A percentile compares a stretch with the other conserved stretches of the same genome.
Conservation (phyloP, 768 basidiomycete species). For the Mycena alexandri region DNA sequence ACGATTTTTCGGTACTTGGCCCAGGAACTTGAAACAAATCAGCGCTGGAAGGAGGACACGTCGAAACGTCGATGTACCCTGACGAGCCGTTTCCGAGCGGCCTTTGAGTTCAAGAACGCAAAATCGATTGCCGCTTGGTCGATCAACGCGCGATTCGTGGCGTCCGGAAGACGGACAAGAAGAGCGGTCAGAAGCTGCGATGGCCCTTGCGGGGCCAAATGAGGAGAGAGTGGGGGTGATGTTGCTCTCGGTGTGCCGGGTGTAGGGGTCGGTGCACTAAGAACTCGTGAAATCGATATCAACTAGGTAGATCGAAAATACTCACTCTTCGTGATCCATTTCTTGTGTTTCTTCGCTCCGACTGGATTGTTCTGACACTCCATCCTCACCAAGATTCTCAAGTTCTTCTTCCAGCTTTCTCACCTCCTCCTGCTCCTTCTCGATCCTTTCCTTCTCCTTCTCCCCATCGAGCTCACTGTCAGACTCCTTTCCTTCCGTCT, state of each 20-base stretch:
- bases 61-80: slow-evolving; percentile 64
- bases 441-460: slow-evolving; percentile 67
- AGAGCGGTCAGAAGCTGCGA: slow-evolving; percentile 93
- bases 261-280: slow-evolving; percentile 69
- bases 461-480: slow-evolving; percentile 60
- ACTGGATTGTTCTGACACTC: slow-evolving; percentile 42
- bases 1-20: slow-evolving; percentile 87
- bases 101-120: slow-evolving; percentile 96
- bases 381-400: slow-evolving; percentile 66
- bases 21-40: slow-evolving; percentile 74
- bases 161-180: slow-evolving; percentile 91
- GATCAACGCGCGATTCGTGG: slow-evolving; percentile 89
- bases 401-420: slow-evolving; percentile 84
- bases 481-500: slow-evolving; percentile 48
- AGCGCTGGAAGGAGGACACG: not conserved
- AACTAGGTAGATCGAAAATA: slow-evolving; percentile 2
- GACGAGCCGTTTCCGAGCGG: slow-evolving; percentile 90
- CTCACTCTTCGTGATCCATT: slow-evolving; percentile 53
- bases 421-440: slow-evolving; percentile 76
- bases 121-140: slow-evolving; percentile 97
- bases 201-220: slow-evolving; percentile 88
- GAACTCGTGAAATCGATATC: slow-evolving; percentile 39
- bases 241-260: slow-evolving; percentile 75
- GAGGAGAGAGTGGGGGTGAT: slow-evolving; percentile 73
- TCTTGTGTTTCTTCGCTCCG: slow-evolving; percentile 50